Evolutionary conservation across 257 asterid species (phyloP).

Genomic region (Marsdenia floribunda): DNA sequence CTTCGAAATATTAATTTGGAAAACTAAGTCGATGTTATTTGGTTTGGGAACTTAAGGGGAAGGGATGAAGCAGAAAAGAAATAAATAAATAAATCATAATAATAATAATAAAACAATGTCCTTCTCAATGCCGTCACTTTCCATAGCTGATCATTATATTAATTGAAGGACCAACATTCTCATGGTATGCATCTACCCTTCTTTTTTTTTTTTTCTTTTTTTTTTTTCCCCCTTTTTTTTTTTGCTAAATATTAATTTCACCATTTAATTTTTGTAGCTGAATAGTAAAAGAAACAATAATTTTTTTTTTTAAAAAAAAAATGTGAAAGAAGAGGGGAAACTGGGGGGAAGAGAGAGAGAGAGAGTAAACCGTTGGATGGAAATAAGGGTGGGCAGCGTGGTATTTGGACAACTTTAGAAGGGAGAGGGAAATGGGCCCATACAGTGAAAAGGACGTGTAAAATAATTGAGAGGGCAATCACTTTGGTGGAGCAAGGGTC

Average conservation of each 20-base stretch:
- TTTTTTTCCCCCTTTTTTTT: too few species aligned
- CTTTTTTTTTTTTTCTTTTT: neutral
- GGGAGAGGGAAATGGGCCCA: conserved; percentile 41
- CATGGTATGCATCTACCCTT: conserved; percentile 79
- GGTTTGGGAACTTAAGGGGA: neutral
- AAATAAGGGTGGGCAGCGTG: conserved; percentile 19
- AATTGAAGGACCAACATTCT: conserved; percentile 78
- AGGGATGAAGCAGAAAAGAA: neutral
- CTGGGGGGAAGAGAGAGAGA: conserved; percentile 10
- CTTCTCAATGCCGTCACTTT: conserved; percentile 71
- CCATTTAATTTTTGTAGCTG: neutral
- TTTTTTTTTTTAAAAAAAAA: too few species aligned
- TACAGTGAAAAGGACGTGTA: conserved; percentile 42
- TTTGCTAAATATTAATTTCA: neutral
- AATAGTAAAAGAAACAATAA: neutral
- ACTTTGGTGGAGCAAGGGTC: conserved; percentile 13
- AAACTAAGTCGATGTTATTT: neutral
- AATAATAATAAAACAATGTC: conserved; percentile 32
- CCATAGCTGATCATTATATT: conserved; percentile 51
- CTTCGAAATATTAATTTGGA: conserved; percentile 14
- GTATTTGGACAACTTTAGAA: conserved; percentile 39
- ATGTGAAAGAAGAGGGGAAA: neutral
- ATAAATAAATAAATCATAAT: too few species aligned
- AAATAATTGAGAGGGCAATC: conserved; percentile 36
- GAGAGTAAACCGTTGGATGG: conserved; percentile 3